Evolutionary conservation across 345 rosid genomes (phyloP).

Genomic region (Dimocarpus longan): DNA sequence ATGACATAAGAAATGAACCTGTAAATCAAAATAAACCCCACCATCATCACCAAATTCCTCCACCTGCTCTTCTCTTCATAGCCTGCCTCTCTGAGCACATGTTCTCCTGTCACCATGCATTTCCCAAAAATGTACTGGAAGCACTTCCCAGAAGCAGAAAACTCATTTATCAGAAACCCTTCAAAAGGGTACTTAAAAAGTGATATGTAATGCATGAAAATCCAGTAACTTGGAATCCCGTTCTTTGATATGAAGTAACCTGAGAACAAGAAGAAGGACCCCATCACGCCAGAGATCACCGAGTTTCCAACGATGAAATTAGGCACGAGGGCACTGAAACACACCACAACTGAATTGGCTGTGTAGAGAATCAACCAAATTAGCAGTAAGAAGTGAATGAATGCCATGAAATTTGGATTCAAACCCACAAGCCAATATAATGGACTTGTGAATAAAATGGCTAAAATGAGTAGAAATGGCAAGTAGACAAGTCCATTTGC

Average conservation of each 20-base stretch:
- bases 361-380: constrained; percentile 97
- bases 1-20: constrained; percentile 78
- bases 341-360: constrained; percentile 93
- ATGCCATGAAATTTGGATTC: constrained; percentile 64
- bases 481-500: constrained; percentile 90
- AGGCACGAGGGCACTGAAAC: constrained; percentile 90
- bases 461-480: constrained; percentile 86
- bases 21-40: constrained; percentile 68
- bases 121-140: constrained; percentile 64
- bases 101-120: constrained; percentile 68
- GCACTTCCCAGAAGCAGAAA: constrained; percentile 78
- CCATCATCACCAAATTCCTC: constrained; percentile 80
- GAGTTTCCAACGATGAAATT: constrained; percentile 93
- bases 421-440: constrained; percentile 91
- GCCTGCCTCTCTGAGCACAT: constrained; percentile 74
- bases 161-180: constrained; percentile 88
- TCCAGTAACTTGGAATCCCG: constrained; percentile 86
- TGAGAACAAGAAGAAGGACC: constrained; percentile 90
- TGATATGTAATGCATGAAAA: constrained; percentile 92
- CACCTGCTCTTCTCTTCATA: constrained; percentile 70
- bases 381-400: constrained; percentile 66
- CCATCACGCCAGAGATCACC: constrained; percentile 92
- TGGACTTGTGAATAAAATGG: constrained; percentile 69
- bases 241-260: constrained; percentile 89
- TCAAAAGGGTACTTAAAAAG: constrained; percentile 97